These are phyloP conservation scores for Yamadazyma mexicana DNA, from an alignment of 1,139 yeast species.

Conservation along the genomic window DNA sequence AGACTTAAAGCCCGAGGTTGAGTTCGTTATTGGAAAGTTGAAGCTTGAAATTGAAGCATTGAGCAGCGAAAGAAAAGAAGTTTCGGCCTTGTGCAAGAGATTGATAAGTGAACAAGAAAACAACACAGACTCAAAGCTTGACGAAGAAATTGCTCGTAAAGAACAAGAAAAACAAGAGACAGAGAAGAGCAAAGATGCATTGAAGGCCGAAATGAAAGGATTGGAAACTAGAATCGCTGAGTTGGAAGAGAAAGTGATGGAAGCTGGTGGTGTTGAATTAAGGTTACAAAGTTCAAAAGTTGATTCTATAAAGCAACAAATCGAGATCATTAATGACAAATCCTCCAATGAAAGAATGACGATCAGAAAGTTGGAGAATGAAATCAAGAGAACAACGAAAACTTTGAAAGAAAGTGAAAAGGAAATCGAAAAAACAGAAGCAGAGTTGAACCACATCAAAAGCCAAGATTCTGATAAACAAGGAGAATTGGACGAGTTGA, in stretches of 20 bases:
- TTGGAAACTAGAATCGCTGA: constrained; percentile 58
- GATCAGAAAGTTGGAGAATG: constrained; percentile 67
- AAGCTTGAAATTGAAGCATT: constrained; percentile 68
- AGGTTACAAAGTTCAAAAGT: constrained; percentile 82
- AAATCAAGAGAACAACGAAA: constrained; percentile 54
- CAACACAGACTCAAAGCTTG: constrained; percentile 23
- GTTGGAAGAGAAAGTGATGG: constrained; percentile 78
- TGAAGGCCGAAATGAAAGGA: constrained; percentile 57
- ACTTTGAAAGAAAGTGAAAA: constrained; percentile 43
- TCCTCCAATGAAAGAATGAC: constrained; percentile 61
- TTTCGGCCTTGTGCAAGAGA: constrained; percentile 32
- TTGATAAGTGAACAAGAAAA: constrained; percentile 39
- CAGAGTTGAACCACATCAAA: constrained; percentile 29
- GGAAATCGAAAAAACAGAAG: constrained; percentile 31
- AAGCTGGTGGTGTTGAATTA: constrained; percentile 87
- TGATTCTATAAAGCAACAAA: constrained; percentile 68
- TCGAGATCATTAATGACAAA: constrained; percentile 61
- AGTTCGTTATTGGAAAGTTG: constrained; percentile 57
- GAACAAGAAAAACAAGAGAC: constrained; percentile 35
- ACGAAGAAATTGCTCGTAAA: constrained; percentile 39
- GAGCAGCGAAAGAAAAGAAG: constrained; percentile 46
- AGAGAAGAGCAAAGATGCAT: constrained; percentile 36
- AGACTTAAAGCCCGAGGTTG: constrained; percentile 72
- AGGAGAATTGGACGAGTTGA: constrained; percentile 33
- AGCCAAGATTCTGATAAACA: constrained; percentile 34